A percentile compares a stretch with the other conserved stretches of the same genome.
phyloP scores from a whole-genome alignment of 176 grass and related monocot genomes.

The Eleusine indica region DNA sequence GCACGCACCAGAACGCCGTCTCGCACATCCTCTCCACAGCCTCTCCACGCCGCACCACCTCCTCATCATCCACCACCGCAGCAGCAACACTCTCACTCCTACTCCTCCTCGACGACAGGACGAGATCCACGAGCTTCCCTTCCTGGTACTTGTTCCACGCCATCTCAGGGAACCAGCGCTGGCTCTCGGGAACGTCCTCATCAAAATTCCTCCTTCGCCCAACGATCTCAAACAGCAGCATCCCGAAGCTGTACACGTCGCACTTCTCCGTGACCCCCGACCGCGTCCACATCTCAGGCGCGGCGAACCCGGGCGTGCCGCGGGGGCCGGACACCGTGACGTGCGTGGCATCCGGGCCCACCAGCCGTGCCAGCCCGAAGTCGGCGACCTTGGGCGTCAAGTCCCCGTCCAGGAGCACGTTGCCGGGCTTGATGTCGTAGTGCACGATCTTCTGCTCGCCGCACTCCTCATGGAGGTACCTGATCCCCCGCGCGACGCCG shows the following conservation, averaged over 20 bases:
- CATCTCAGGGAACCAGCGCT: slow-evolving; percentile 67
- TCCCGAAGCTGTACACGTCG: slow-evolving; percentile 63
- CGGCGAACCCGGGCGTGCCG: slow-evolving; percentile 63
- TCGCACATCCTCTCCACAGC: slow-evolving; percentile 72
- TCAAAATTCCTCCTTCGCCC: slow-evolving; percentile 61
- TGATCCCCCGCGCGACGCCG: slow-evolving; percentile 66
- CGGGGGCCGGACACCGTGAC: slow-evolving; percentile 54
- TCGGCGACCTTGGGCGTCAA: slow-evolving; percentile 67
- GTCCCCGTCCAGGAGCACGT: slow-evolving; percentile 51
- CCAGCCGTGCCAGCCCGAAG: slow-evolving; percentile 61
- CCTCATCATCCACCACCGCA: slow-evolving; percentile 12
- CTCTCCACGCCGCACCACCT: slow-evolving; percentile 4
- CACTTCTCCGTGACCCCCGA: slow-evolving; percentile 62
- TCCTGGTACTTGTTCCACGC: slow-evolving; percentile 57
- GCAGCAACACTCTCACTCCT: slow-evolving; percentile 1
- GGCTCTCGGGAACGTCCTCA: slow-evolving; percentile 39
- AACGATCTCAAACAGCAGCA: slow-evolving; percentile 61
- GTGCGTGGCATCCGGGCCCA: slow-evolving; percentile 36
- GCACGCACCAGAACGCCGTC: slow-evolving; percentile 79
- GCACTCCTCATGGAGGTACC: slow-evolving; percentile 81
- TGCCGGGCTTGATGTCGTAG: slow-evolving; percentile 76
- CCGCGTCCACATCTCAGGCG: slow-evolving; percentile 75
- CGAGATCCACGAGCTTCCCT: too few relatives aligned
- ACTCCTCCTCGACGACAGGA: slow-evolving; percentile 10
- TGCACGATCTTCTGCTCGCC: slow-evolving; percentile 63